These are phyloP conservation scores for Sisymbrium irio DNA, from an alignment of 345 rosid species.

Conservation along the genomic window DNA sequence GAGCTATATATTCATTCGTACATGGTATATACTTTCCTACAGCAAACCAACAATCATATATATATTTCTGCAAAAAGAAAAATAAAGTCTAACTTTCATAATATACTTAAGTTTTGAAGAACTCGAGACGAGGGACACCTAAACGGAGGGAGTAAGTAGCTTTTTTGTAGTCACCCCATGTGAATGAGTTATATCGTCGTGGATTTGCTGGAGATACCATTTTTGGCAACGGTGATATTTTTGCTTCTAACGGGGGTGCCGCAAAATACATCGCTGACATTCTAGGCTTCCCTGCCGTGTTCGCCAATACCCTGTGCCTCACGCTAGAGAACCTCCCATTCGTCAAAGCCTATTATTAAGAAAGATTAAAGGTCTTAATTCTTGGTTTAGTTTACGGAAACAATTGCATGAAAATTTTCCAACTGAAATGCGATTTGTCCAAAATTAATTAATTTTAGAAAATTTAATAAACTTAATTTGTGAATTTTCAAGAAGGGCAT, in stretches of 20 bases:
- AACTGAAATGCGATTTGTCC: neutral
- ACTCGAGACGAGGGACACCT: constrained; percentile 66
- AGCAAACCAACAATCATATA: no score
- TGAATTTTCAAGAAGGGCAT: no score
- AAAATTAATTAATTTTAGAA: neutral
- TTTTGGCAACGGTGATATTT: constrained; percentile 55
- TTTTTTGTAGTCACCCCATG: constrained; percentile 82
- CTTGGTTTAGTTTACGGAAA: neutral
- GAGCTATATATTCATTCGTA: no score
- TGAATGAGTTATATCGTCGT: constrained; percentile 52
- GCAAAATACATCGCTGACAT: constrained; percentile 86
- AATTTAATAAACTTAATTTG: neutral
- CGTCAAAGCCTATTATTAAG: constrained; percentile 55
- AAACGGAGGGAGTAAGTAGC: constrained; percentile 66
- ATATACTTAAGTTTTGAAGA: constrained; percentile 39
- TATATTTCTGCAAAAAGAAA: no score
- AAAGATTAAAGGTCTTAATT: neutral
- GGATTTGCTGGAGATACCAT: constrained; percentile 58
- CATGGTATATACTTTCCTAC: no score
- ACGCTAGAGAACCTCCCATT: constrained; percentile 86
- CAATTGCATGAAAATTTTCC: neutral
- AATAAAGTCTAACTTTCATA: no score
- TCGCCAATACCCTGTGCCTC: constrained; percentile 72
- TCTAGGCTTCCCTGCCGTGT: constrained; percentile 54
- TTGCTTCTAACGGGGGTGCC: constrained; percentile 66